Conservation (phyloP, 495 filamentous ascomycete genomes). For the Neurospora cerealis region DNA sequence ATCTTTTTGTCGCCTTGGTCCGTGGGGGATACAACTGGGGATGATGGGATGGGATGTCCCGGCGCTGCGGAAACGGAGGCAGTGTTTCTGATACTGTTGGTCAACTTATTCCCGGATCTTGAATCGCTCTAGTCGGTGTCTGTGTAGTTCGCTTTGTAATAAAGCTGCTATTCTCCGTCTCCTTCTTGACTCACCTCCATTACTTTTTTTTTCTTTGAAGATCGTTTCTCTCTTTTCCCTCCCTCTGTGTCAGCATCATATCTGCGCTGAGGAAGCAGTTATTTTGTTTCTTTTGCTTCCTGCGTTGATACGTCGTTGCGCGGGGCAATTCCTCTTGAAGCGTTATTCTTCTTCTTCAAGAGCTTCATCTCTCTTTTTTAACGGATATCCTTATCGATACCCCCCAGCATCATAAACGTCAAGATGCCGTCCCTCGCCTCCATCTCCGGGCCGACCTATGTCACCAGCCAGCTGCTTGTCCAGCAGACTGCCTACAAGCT, state of each 20-base stretch:
- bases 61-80: neutral
- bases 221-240: neutral
- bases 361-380: neutral
- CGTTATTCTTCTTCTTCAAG: conserved; percentile 8
- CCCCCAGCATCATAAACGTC: too few species aligned
- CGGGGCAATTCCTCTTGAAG: conserved; percentile 11
- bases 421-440: conserved; percentile 37
- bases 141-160: neutral
- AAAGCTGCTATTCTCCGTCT: neutral
- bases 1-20: neutral
- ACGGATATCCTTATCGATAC: neutral
- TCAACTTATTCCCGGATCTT: neutral
- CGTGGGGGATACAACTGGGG: neutral
- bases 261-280: neutral
- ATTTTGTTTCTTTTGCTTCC: neutral
- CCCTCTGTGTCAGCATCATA: neutral
- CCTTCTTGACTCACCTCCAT: neutral
- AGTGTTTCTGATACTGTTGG: neutral
- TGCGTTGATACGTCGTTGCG: conserved; percentile 14
- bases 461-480: conserved; percentile 80
- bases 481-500: conserved; percentile 92
- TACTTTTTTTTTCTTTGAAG: neutral
- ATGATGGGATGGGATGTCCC: neutral
- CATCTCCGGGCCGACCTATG: conserved; percentile 81
- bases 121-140: neutral